Evolutionary conservation across 306 rosid genomes (phyloP), one percentile per base, ranked within the genome.

Genomic region (Cucumis melo): DNA sequence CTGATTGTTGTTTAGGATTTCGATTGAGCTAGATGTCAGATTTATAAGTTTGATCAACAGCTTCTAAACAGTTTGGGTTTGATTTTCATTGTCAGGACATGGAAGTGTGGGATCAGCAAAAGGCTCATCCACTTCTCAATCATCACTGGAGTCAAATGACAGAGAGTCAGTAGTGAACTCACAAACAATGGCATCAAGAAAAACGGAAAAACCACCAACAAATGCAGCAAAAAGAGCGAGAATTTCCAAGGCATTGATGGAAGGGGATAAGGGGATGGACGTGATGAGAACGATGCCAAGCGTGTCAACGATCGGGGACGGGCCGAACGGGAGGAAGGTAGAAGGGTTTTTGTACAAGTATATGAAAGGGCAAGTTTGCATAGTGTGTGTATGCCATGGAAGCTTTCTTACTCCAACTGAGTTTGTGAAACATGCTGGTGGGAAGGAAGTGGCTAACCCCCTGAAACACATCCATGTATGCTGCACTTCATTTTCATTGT

Each of bases 351-450:
- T 92, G 3, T 86, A 89, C 83, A 83, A 67, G 68, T 87, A 87
- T 54, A 77, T 23, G 32, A 72, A 58, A 73, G 89, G 80, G 1
- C 66, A 89, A 77, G 87, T 90, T 12, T 79, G 76, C 50, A 89
- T 92, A 23, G 82, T 85, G 1, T 92, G 96, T 73, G 87, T 82
- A 74, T 92, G 96, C 82, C 97, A 92, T 85, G 96, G 91, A 0
- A 74, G 75, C 46, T 90, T 88, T 51, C 87, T 87, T 61, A 70
- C 97, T 17, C 92, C 92, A 0, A 84, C 87, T 0, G 93, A 87
- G 77, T 92, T 92, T n/a, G 86, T 92, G 44, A 84, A 62, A 61
- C 93, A 90, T 62, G 93, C 91, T 2, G 91, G 91, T 7, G 93
- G 90, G 21, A 77, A 8, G 23, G 85, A 84, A 10, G 88, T 84